These are phyloP conservation scores for Aspergillus cavernicola DNA, from an alignment of 495 filamentous ascomycete species.

Conservation along the genomic window DNA sequence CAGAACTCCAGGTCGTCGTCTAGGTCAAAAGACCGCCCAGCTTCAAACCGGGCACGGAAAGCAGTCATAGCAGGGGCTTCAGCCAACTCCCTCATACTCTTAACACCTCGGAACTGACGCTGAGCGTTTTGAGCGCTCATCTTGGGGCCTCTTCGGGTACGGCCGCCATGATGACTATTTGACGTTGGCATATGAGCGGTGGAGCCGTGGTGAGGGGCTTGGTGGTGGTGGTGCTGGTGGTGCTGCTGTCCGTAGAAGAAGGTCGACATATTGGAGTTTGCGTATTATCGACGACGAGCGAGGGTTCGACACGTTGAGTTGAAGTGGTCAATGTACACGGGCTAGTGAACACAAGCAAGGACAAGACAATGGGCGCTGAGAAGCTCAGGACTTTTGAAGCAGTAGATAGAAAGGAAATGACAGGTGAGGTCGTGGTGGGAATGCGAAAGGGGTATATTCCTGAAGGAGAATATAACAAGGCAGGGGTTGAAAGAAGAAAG, in stretches of 20 bases:
- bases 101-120: slow-evolving; percentile 76
- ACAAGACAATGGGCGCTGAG: slow-evolving; percentile 5
- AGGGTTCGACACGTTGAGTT: slow-evolving; percentile 18
- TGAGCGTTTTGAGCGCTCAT: slow-evolving; percentile 77
- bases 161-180: slow-evolving; percentile 76
- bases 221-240: slow-evolving; percentile 48
- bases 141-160: slow-evolving; percentile 83
- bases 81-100: slow-evolving; percentile 85
- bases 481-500: slow-evolving; percentile 27
- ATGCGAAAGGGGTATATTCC: slow-evolving; percentile 25
- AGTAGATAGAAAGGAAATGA: slow-evolving; percentile 23
- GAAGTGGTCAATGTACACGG: slow-evolving; percentile 22
- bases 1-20: slow-evolving; percentile 98
- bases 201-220: slow-evolving; percentile 47
- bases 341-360: slow-evolving; percentile 20
- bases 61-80: slow-evolving; percentile 69
- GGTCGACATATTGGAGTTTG: slow-evolving; percentile 63
- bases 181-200: slow-evolving; percentile 46
- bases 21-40: slow-evolving; percentile 90
- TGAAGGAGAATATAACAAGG: slow-evolving; percentile 31
- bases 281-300: slow-evolving; percentile 11
- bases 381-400: slow-evolving; percentile 3
- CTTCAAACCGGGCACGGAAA: slow-evolving; percentile 84
- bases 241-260: slow-evolving; percentile 60
- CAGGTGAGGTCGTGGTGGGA: slow-evolving; percentile 15